A percentile compares a stretch with the other conserved stretches of the same genome.
Conservation (phyloP, 768 basidiomycete genomes). For the Hericium erinaceus region DNA sequence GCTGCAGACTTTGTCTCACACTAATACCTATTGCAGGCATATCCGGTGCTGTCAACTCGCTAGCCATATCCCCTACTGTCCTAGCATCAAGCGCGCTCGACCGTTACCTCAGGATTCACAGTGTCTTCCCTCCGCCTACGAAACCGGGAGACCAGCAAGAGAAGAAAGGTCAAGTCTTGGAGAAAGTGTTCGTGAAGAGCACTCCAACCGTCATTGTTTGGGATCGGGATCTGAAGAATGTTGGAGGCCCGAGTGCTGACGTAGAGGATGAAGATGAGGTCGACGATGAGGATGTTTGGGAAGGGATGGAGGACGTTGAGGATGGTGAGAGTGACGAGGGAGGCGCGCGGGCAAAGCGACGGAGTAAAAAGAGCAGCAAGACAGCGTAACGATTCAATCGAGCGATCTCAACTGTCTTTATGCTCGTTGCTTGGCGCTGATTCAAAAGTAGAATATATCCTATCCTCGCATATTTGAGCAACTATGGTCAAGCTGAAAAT, state of each 20-base stretch:
- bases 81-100: slow-evolving; percentile 60
- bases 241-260: background rate
- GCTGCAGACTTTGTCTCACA: background rate
- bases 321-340: slow-evolving; percentile 25
- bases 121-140: slow-evolving; percentile 41
- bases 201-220: slow-evolving; percentile 55
- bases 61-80: slow-evolving; percentile 44
- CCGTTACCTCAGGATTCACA: slow-evolving; percentile 64
- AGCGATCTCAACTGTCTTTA: background rate
- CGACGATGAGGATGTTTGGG: slow-evolving; percentile 61
- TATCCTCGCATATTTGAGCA: no score
- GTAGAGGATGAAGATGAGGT: slow-evolving; percentile 20
- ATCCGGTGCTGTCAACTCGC: slow-evolving; percentile 58
- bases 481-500: no score
- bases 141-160: slow-evolving; percentile 42
- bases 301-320: slow-evolving; percentile 47
- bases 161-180: slow-evolving; percentile 48
- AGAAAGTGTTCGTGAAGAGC: slow-evolving; percentile 55
- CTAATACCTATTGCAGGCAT: slow-evolving; percentile 36
- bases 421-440: no score
- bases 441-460: background rate
- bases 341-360: slow-evolving; percentile 6
- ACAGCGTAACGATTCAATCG: background rate
- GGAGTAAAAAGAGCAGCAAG: slow-evolving; percentile 3
- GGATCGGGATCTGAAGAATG: slow-evolving; percentile 32